Conservation (phyloP, 176 grass and related monocot genomes). For the Alloteropsis semialata region DNA sequence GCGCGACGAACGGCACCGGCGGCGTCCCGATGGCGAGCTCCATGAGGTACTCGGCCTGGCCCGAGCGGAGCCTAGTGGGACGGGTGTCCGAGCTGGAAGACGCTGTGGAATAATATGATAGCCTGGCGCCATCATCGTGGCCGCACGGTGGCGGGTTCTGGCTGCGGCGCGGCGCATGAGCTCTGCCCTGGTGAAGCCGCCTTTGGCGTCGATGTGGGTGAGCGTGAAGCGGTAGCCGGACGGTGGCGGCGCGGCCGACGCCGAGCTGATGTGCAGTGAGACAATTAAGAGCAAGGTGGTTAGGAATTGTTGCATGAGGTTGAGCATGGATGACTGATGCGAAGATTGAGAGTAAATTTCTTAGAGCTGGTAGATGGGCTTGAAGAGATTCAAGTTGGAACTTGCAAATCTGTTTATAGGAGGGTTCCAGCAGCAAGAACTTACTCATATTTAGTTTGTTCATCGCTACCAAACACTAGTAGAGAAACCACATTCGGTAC, state of each 20-base stretch:
- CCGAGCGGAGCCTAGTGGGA: not conserved
- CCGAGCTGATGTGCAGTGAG: not conserved
- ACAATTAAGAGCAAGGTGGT: not conserved
- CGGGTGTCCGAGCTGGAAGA: not conserved
- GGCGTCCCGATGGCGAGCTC: constrained; percentile 36
- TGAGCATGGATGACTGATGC: not conserved
- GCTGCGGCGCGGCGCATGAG: not conserved
- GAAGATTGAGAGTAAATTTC: not conserved
- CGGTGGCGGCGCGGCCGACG: not conserved
- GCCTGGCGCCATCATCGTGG: no score
- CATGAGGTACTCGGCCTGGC: constrained; percentile 23
- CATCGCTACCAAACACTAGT: no score
- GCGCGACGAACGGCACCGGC: constrained; percentile 6
- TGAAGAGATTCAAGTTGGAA: not conserved
- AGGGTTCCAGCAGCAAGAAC: not conserved
- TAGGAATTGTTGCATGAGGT: not conserved
- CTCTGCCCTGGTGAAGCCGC: not conserved
- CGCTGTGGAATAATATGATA: not conserved
- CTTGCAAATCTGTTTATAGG: not conserved
- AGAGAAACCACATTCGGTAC: no score
- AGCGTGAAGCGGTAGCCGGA: not conserved
- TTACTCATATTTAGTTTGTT: no score
- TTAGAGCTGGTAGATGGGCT: not conserved
- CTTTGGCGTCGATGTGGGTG: constrained; percentile 16
- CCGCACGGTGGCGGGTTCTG: not conserved